Conservation (phyloP, 495 filamentous ascomycete species). For the Cladorrhinum samala region DNA sequence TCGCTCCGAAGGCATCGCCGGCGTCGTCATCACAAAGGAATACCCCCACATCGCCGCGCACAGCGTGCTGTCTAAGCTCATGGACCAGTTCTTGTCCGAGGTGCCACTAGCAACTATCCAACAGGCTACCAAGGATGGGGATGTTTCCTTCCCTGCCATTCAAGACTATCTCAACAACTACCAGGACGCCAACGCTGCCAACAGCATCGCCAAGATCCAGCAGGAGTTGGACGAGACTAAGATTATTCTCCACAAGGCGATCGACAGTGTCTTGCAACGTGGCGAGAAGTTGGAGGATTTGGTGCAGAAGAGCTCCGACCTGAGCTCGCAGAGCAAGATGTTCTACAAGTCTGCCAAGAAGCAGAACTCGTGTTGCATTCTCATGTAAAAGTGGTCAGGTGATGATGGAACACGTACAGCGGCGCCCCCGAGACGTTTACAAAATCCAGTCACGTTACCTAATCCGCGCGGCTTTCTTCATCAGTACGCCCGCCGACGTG, state of each 20-base stretch:
- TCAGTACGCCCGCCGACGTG: too few relatives aligned
- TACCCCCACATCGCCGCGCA: constrained; percentile 92
- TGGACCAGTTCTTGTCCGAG: constrained; percentile 85
- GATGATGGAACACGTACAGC: too few relatives aligned
- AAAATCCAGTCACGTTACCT: too few relatives aligned
- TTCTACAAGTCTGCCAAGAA: constrained; percentile 83
- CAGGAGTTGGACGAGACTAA: constrained; percentile 97
- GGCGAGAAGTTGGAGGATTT: constrained; percentile 88
- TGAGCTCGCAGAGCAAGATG: constrained; percentile 89
- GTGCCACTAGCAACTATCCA: constrained; percentile 66
- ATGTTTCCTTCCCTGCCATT: constrained; percentile 59
- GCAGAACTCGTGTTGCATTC: constrained; percentile 86
- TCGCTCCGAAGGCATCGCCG: constrained; percentile 78
- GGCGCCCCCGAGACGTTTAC: too few relatives aligned
- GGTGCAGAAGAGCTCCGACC: constrained; percentile 79
- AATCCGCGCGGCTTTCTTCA: too few relatives aligned
- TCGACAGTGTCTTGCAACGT: constrained; percentile 79
- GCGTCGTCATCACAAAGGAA: constrained; percentile 81
- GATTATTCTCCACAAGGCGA: constrained; percentile 95
- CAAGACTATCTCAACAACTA: constrained; percentile 82
- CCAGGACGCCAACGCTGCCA: constrained; percentile 82
- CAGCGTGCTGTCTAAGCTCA: constrained; percentile 81
- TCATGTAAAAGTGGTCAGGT: constrained; percentile 59
- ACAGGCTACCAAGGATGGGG: constrained; percentile 41
- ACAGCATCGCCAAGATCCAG: constrained; percentile 91